These are phyloP conservation scores for Hypoxylon sp. DNA, from an alignment of 2,329 filamentous ascomycete species.

Conservation along the genomic window DNA sequence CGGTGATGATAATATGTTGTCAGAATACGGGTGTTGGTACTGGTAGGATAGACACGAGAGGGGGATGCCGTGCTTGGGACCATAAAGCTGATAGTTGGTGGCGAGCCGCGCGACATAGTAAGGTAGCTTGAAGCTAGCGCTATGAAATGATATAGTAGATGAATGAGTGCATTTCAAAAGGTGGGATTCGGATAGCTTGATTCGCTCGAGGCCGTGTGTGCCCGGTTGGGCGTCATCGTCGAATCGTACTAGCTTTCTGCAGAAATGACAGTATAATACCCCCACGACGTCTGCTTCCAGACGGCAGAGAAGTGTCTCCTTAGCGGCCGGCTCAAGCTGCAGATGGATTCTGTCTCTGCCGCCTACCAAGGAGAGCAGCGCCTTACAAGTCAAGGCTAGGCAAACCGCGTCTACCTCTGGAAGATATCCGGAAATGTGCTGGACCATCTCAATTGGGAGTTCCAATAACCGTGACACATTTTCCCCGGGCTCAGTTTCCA, in stretches of 20 bases:
- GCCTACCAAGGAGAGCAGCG: neutral
- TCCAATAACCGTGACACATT: neutral
- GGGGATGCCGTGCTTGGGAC: conserved; percentile 5
- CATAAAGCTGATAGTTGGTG: conserved; percentile 11
- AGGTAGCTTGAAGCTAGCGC: neutral
- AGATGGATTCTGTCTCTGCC: neutral
- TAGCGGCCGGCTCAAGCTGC: neutral
- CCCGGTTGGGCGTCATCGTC: neutral
- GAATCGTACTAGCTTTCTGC: conserved; percentile 1
- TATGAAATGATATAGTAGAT: neutral
- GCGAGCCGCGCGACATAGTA: conserved; percentile 3
- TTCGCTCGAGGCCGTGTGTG: too few relatives aligned
- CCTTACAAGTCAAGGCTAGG: conserved; percentile 20
- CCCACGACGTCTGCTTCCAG: conserved; percentile 5
- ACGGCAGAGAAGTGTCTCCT: conserved; percentile 3
- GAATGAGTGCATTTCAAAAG: too few relatives aligned
- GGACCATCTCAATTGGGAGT: conserved; percentile 8
- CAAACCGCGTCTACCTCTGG: neutral
- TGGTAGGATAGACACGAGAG: neutral
- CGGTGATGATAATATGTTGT: neutral
- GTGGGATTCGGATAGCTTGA: too few relatives aligned
- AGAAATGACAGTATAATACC: conserved; percentile 7
- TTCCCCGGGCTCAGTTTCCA: neutral
- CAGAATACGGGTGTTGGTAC: neutral
- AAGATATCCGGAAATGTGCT: conserved; percentile 1